phyloP scores from a whole-genome alignment of 2,329 filamentous ascomycete species.

The Teratosphaeria viscida region DNA sequence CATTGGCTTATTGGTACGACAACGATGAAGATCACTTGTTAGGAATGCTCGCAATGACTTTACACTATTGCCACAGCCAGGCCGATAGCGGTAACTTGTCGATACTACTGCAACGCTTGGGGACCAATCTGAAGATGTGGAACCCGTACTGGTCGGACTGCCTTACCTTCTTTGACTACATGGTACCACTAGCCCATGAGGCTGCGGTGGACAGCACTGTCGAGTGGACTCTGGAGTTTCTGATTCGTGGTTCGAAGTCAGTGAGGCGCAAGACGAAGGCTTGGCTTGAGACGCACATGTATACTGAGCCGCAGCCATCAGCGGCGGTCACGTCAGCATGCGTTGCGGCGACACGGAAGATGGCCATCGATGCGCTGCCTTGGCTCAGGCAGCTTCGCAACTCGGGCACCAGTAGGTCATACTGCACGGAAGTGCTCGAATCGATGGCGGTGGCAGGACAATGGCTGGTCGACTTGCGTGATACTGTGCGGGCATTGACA shows the following conservation, averaged over 20 bases:
- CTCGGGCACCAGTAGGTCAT: background rate
- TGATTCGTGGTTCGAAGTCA: background rate
- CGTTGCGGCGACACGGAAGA: background rate
- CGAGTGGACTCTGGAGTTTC: background rate
- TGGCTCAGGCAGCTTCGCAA: background rate
- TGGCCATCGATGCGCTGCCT: background rate
- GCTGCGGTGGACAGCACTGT: background rate
- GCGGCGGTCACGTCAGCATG: background rate
- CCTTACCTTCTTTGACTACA: background rate
- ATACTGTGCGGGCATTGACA: background rate
- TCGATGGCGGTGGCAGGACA: background rate
- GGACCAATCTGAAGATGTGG: background rate
- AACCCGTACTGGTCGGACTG: background rate
- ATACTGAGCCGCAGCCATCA: background rate
- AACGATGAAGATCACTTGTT: constrained; percentile 11
- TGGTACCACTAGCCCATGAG: background rate
- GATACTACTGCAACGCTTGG: background rate
- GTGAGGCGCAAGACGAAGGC: background rate
- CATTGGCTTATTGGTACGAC: constrained; percentile 8
- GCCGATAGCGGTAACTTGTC: background rate
- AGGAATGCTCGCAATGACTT: constrained; percentile 9
- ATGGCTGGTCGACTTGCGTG: background rate
- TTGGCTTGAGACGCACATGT: background rate
- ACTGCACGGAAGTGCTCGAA: background rate
- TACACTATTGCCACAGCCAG: constrained; percentile 9